A percentile compares a stretch with the other conserved stretches of the same genome.
These are phyloP conservation scores for Craterostigma plantagineum DNA, from an alignment of 257 asterid genomes.

Conservation along the genomic window DNA sequence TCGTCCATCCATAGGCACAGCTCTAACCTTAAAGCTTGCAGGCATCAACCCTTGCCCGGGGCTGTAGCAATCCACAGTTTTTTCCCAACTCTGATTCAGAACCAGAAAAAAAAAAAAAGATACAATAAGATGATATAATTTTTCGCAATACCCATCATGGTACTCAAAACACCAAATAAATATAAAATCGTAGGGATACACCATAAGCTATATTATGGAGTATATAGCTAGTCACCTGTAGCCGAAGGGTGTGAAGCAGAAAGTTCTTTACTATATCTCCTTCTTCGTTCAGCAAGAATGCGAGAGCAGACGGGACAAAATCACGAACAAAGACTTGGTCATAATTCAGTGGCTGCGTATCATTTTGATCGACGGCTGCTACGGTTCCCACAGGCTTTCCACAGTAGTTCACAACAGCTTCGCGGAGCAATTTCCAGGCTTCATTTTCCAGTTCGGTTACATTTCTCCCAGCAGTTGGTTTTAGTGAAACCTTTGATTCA, in stretches of 20 bases:
- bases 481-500: constrained; percentile 12
- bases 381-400: constrained; percentile 64
- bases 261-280: constrained; percentile 71
- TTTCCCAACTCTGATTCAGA: constrained; percentile 59
- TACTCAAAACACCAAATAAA: background rate
- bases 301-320: constrained; percentile 76
- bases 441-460: constrained; percentile 44
- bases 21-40: constrained; percentile 83
- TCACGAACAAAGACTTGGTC: constrained; percentile 90
- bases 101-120: too few relatives aligned
- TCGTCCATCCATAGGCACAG: constrained; percentile 62
- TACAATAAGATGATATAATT: constrained; percentile 1
- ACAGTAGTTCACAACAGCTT: constrained; percentile 43
- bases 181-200: background rate
- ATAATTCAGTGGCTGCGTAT: constrained; percentile 49
- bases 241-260: constrained; percentile 77
- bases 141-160: too few relatives aligned
- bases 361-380: constrained; percentile 61
- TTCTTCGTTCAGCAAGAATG: constrained; percentile 76
- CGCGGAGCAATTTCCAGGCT: constrained; percentile 63
- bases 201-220: background rate
- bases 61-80: constrained; percentile 88
- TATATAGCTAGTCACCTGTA: constrained; percentile 39
- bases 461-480: constrained; percentile 15
- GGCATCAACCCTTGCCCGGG: constrained; percentile 97